Conservation (phyloP, 2,329 filamentous ascomycete species). For the Venturiaceae sp. region DNA sequence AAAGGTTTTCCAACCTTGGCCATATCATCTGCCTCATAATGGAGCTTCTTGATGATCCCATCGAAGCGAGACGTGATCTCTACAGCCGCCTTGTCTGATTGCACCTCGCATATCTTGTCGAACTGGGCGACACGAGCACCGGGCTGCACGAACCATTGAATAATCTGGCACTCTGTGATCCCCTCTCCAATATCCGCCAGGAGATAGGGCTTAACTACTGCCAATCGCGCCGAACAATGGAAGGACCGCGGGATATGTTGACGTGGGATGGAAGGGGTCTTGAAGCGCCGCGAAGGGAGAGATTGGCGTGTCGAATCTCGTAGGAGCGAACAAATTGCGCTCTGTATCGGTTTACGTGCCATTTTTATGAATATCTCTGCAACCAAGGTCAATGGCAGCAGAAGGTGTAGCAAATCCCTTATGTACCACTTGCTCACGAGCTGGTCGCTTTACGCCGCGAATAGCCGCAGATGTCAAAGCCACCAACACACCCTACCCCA, state of each 20-base stretch:
- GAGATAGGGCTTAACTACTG: conserved; percentile 66
- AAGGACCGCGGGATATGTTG: conserved; percentile 22
- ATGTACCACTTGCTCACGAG: background rate
- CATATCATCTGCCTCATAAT: conserved; percentile 95
- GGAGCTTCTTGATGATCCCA: conserved; percentile 89
- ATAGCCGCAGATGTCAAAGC: background rate
- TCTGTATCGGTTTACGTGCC: background rate
- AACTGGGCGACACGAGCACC: conserved; percentile 95
- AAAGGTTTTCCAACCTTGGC: conserved; percentile 85
- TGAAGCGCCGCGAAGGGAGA: conserved; percentile 9
- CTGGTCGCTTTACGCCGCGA: background rate
- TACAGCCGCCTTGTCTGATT: conserved; percentile 84
- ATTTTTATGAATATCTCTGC: background rate
- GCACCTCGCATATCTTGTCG: conserved; percentile 94
- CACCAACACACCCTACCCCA: background rate
- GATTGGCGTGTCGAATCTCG: background rate
- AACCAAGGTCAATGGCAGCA: background rate
- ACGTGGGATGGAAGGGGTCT: conserved; percentile 14
- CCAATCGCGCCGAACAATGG: conserved; percentile 19
- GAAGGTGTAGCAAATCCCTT: background rate
- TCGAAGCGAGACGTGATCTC: conserved; percentile 91
- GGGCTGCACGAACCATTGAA: conserved; percentile 98
- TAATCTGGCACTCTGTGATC: conserved; percentile 96
- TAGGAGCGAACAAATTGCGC: background rate
- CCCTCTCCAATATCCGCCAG: conserved; percentile 83